Evolutionary conservation across 1,139 yeast species (phyloP), one percentile per base, ranked within the genome.

Genomic region (Taphrina communis): DNA sequence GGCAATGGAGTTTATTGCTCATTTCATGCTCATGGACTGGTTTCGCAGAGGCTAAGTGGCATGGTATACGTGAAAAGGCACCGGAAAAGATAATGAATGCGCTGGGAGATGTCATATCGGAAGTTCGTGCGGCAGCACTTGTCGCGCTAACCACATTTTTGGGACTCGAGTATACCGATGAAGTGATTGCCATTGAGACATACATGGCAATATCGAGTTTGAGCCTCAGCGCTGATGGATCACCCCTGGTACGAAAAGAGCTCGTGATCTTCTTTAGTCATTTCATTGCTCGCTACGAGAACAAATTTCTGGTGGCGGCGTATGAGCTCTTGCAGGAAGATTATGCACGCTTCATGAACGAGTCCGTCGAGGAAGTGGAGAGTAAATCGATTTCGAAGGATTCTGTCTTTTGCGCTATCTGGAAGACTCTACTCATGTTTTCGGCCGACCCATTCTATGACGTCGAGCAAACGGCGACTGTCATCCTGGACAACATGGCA

Each of bases 371-470:
- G 8, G 53, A 50, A n/a, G 6, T 25, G 14, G 53, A 50, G 36
- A 36, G 42, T n/a, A 50, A 21, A 17, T 36, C 35, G 1, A 55
- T 73, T 11, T 70, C 96, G 0, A 89, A 90, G 76, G 96, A 97
- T 0, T 88, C 96, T 0, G 84, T 91, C n/a, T 91, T 88, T 77
- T 85, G 91, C 70, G 89, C 96, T 0, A 84, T 89, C 19, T 94
- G 98, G 97, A 89, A 91, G 73, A 87, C 95, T 0, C 78, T 94
- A 48, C 80, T 95, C 65, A 86, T 91, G 62, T 80, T 92, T 53
- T 85, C 96, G 0, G 95, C 89, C 73, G 99, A 94, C 77, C 97
- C 99, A 0, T 95, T 89, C 77, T 81, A 85, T 56, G 97, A 92
- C 77, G 93, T 93, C 9, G 87, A 86, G 70, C 85, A 85, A 69